A percentile compares a stretch with the other conserved stretches of the same genome.
Evolutionary conservation across 768 basidiomycete species (phyloP).

Genomic region (Russula compacta): DNA sequence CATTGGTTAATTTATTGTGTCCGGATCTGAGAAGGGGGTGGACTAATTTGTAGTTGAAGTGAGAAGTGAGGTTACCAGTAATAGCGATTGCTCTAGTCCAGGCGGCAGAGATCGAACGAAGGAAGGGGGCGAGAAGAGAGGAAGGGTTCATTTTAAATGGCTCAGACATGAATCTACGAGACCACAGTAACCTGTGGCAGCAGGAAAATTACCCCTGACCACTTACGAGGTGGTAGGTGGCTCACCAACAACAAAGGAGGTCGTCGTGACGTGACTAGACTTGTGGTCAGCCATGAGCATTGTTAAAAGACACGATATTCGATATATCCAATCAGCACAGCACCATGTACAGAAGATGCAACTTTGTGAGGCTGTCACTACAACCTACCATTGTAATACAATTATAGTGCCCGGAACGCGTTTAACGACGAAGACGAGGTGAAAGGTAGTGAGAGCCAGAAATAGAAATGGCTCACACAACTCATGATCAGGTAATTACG

Average conservation of each 20-base stretch:
- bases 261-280: background rate
- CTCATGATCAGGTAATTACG: too few species aligned
- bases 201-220: too few species aligned
- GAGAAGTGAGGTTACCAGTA: background rate
- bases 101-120: background rate
- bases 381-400: too few species aligned
- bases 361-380: too few species aligned
- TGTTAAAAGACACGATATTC: too few species aligned
- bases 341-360: too few species aligned
- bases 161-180: background rate
- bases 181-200: slow-evolving; percentile 5
- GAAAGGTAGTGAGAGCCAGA: too few species aligned
- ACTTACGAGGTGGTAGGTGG: background rate
- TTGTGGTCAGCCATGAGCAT: background rate
- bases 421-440: too few species aligned
- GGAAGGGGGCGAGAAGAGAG: background rate
- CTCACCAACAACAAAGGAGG: background rate
- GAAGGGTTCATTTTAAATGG: background rate
- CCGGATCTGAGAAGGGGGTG: background rate
- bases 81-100: background rate
- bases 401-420: too few species aligned
- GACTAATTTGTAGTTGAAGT: background rate
- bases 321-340: too few species aligned
- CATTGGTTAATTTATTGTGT: background rate
- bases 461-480: too few species aligned